Percentiles rank a stretch among this genome's conserved stretches.
Evolutionary conservation across 352 stramenopile species (phyloP).

Genomic region (Thalassiosira gravida): DNA sequence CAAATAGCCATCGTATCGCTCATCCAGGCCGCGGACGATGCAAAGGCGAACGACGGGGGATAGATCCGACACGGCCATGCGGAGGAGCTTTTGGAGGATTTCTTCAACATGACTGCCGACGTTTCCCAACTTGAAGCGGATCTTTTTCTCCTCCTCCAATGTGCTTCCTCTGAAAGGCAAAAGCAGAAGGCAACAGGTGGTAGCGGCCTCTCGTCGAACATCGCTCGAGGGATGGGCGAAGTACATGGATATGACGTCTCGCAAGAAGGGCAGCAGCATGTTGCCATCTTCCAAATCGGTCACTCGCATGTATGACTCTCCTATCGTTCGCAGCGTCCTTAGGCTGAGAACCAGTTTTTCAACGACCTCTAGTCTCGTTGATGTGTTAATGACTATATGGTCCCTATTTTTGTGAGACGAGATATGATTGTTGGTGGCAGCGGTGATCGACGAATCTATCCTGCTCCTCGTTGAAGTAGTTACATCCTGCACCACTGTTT

Average conservation of each 20-base stretch:
- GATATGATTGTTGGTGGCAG: constrained; percentile 51
- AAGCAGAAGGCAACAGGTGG: constrained; percentile 87
- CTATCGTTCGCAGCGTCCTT: constrained; percentile 92
- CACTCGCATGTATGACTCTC: constrained; percentile 66
- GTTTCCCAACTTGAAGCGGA: constrained; percentile 60
- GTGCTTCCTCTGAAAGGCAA: constrained; percentile 58
- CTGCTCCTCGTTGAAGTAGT: constrained; percentile 4
- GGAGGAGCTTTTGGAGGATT: constrained; percentile 90
- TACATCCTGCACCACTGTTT: constrained; percentile 1
- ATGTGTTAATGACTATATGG: constrained; percentile 67
- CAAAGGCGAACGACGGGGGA: constrained; percentile 90
- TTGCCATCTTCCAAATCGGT: constrained; percentile 88
- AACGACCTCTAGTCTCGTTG: constrained; percentile 62
- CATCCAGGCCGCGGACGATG: constrained; percentile 92
- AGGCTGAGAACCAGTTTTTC: constrained; percentile 89
- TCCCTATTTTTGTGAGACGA: not conserved
- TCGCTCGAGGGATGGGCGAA: constrained; percentile 89
- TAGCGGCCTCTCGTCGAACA: constrained; percentile 89
- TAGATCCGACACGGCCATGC: constrained; percentile 92
- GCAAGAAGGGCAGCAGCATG: constrained; percentile 93
- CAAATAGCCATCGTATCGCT: constrained; percentile 92
- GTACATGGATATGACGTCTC: constrained; percentile 92
- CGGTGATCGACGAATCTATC: constrained; percentile 77
- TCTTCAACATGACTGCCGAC: constrained; percentile 92
- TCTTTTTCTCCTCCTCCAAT: not conserved